Conservation (phyloP, 768 basidiomycete species). For the Neoboletus magnificus region DNA sequence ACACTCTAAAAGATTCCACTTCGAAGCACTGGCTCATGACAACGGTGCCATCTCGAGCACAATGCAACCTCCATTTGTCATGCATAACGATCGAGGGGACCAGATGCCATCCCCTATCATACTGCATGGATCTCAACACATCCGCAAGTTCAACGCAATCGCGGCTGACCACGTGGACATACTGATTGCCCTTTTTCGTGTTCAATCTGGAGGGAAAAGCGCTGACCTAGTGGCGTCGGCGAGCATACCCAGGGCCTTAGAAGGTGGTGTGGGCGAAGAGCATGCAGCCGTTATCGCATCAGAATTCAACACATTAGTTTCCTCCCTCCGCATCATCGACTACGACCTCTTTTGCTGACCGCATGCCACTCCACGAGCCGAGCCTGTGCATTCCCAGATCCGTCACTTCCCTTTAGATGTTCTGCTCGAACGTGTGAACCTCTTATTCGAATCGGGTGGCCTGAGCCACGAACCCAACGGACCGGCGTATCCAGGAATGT, state of each 20-base stretch:
- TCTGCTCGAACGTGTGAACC: neutral
- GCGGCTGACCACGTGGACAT: slow-evolving; percentile 68
- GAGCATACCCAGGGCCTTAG: slow-evolving; percentile 64
- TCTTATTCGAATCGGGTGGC: neutral
- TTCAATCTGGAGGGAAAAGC: slow-evolving; percentile 49
- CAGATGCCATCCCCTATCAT: slow-evolving; percentile 56
- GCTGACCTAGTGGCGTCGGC: slow-evolving; percentile 83
- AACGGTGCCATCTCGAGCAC: slow-evolving; percentile 60
- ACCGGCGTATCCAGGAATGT: neutral
- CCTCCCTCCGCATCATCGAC: slow-evolving; percentile 63
- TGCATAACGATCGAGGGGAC: slow-evolving; percentile 43
- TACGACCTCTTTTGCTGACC: slow-evolving; percentile 65
- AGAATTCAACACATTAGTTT: slow-evolving; percentile 54
- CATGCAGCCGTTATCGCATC: slow-evolving; percentile 29
- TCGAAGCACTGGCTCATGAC: slow-evolving; percentile 86
- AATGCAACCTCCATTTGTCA: slow-evolving; percentile 41
- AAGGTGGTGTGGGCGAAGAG: slow-evolving; percentile 33
- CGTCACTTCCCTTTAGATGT: neutral
- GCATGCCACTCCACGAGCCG: neutral
- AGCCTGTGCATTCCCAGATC: neutral
- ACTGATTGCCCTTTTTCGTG: slow-evolving; percentile 76
- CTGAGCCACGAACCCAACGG: neutral
- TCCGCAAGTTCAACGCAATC: slow-evolving; percentile 72
- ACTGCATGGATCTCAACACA: slow-evolving; percentile 65
- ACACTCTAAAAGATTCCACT: slow-evolving; percentile 69